Conservation (phyloP, 352 stramenopile genomes). For the Phytophthora vignae region DNA sequence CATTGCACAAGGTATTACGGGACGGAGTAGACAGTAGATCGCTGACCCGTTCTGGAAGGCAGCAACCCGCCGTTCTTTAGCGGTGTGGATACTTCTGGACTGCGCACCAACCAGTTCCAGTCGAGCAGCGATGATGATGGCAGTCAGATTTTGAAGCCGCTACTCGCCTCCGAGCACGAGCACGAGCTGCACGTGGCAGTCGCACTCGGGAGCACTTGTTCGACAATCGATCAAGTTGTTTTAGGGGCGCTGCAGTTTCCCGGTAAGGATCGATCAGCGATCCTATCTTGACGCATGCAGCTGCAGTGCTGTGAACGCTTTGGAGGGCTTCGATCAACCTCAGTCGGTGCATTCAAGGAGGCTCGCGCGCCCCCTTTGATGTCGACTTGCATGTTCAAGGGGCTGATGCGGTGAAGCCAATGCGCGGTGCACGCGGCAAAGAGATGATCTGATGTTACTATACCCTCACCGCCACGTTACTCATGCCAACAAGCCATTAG, state of each 20-base stretch:
- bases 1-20: constrained; percentile 6
- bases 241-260: background rate
- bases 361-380: background rate
- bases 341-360: background rate
- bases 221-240: constrained; percentile 40
- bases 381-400: constrained; percentile 9
- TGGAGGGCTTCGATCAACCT: constrained; percentile 2
- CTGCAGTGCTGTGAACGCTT: constrained; percentile 5
- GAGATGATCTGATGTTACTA: background rate
- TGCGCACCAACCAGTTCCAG: background rate
- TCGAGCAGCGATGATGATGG: background rate
- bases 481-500: background rate
- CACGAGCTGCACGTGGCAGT: background rate
- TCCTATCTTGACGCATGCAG: constrained; percentile 24
- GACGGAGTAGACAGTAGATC: background rate
- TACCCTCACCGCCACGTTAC: background rate
- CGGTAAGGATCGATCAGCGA: constrained; percentile 13
- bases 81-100: constrained; percentile 33
- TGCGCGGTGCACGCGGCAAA: background rate
- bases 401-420: constrained; percentile 7
- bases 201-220: constrained; percentile 24
- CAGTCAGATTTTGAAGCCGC: constrained; percentile 28
- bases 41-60: constrained; percentile 29
- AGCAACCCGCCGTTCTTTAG: constrained; percentile 14
- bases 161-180: constrained; percentile 16